phyloP scores from a whole-genome alignment of 768 basidiomycete species.

The Mycena maculata region DNA sequence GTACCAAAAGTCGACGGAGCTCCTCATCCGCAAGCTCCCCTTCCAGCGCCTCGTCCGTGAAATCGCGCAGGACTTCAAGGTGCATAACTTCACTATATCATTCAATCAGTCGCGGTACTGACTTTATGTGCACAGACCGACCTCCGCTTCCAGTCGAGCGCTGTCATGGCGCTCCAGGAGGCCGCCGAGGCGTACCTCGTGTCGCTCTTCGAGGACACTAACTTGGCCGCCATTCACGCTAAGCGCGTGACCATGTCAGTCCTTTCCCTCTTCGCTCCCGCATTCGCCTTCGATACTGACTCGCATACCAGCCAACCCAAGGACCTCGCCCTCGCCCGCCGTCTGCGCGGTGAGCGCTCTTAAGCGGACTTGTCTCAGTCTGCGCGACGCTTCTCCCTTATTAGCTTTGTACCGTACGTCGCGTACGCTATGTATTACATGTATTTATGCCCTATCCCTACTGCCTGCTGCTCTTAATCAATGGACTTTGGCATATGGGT shows the following conservation, averaged over 20 bases:
- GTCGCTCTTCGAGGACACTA: slow-evolving; percentile 32
- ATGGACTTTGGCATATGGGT: too few relatives aligned
- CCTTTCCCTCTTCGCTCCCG: not conserved
- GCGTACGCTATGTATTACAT: slow-evolving; percentile 7
- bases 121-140: slow-evolving; percentile 12
- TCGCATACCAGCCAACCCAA: slow-evolving; percentile 18
- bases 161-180: slow-evolving; percentile 29
- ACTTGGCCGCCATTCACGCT: slow-evolving; percentile 30
- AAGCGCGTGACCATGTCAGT: slow-evolving; percentile 29
- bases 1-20: slow-evolving; percentile 28
- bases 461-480: too few relatives aligned
- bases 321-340: slow-evolving; percentile 29
- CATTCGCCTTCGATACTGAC: not conserved
- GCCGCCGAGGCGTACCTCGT: slow-evolving; percentile 31
- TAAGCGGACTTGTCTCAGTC: not conserved
- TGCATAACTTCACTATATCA: not conserved
- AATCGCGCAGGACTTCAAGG: slow-evolving; percentile 32
- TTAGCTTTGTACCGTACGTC: slow-evolving; percentile 6
- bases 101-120: not conserved
- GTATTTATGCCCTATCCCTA: too few relatives aligned
- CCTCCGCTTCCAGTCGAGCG: slow-evolving; percentile 29
- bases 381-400: not conserved
- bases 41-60: slow-evolving; percentile 31
- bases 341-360: slow-evolving; percentile 27
- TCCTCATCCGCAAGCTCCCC: slow-evolving; percentile 31